Evolutionary conservation across 2,329 filamentous ascomycete genomes (phyloP), one percentile per base, ranked within the genome.

Genomic region (Phialophora tarda): DNA sequence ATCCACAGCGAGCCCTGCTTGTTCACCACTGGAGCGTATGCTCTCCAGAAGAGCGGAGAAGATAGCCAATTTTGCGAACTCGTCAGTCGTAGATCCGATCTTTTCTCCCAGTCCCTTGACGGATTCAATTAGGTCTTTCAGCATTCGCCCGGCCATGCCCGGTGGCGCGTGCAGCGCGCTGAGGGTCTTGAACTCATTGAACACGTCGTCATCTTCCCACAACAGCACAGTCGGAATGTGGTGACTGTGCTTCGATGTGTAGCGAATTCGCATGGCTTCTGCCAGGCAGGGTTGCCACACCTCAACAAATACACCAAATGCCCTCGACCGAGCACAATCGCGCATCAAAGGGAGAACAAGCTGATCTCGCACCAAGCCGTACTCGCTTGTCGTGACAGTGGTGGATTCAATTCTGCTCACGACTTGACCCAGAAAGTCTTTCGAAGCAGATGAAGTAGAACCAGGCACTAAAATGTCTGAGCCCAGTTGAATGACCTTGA

Each of bases 201-300:
- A 77, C 14, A 82, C 41, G 65, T 80, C 78, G 59, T 82, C 78
- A 63, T 82, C 79, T 69, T 82, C 80, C 81, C 81, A 82, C 3
- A 81, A 74, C 6, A 78, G 77, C 50, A 51, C 69, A 63, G 28
- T 76, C 55, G 28, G 62, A 71, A 38, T 57, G 55, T 44, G 75
- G 69, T 56, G 64, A 69, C 62, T 77, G 77, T 50, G 28, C 28
- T 48, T 62, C 11, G 59, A 58, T 2, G 61, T 74, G 69, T 71
- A 75, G 67, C 67, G 67, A 21, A 60, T 54, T 11, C 68, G 64
- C 66, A 81, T 78, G 11, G 80, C 67, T 7, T 73, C 67, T n/a
- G 73, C 66, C 14, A 82, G 72, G 62, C 79, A 77, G 23, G 77
- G 73, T 38, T 76, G 73, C 81, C 80, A 82, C 8, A 78, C 65